Base-by-base conservation (phyloP, 2,329 filamentous ascomycete genomes). In the Thelonectria olida region DNA sequence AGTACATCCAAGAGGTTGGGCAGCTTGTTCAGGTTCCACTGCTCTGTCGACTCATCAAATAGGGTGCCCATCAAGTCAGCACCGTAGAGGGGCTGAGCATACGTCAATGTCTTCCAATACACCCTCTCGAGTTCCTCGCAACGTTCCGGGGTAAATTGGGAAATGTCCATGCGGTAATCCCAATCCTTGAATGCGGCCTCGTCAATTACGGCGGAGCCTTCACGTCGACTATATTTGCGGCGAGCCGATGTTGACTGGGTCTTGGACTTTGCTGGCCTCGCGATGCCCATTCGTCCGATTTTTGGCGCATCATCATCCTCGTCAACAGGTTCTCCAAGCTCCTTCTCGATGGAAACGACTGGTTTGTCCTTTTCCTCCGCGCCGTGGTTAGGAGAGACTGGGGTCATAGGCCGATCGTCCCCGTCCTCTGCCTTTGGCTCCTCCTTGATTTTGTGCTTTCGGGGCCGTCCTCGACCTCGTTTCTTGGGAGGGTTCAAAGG, bases 71-170 rank as follows among this genome's bases (percentile, higher is more conserved):
- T 93, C 86, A 99, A 92, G 77, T 99, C 96, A 7, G 96, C 96
- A 53, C 96, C 96, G 70, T 99, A 99, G 76, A 99, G 87, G 0
- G 96, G 96, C 58, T 92, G 90, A 47, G 95, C 96, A 78, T 96
- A 99, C 20, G 94, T 97, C 64, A 99, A 84, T 1, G 93, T 97
- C 79, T 96, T 97, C 96, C 96, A 99, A 79, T 99, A 99, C 42
- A 90, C 90, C 54, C 92, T 90, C 78, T 99, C 96, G 6, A 99
- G 85, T 74, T 99, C 96, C 69, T 96, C 93, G 74, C 96, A 98
- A 61, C 96, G 87, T 76, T 98, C 95, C 0, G 90, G 85, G 0
- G 93, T 97, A 74, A 91, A 99, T 54, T 98, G 93, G 6, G 94
- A 92, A 28, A 93, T 86, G 67, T 95, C 89, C 78, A 97, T 91